These are phyloP conservation scores for Colletotrichum euphorbiae DNA, from an alignment of 2,329 filamentous ascomycete species.

Conservation along the genomic window DNA sequence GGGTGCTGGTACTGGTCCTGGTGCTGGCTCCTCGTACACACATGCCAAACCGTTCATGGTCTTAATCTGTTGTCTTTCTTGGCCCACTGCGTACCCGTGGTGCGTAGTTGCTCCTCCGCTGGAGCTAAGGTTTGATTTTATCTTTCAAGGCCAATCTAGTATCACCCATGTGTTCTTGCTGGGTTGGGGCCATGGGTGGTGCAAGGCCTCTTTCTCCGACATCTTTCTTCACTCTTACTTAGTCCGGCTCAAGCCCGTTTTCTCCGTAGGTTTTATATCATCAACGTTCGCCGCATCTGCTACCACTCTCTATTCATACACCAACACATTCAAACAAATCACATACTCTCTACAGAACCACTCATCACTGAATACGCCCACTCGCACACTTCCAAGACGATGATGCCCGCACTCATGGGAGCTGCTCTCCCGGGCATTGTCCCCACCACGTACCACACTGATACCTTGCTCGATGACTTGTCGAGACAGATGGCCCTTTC, in stretches of 20 bases:
- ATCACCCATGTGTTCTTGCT: conserved; percentile 47
- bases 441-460: conserved; percentile 51
- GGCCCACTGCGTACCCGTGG: conserved; percentile 52
- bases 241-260: conserved; percentile 42
- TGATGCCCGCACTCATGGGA: conserved; percentile 52
- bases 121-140: conserved; percentile 50
- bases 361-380: not conserved
- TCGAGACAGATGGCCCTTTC: conserved; percentile 63
- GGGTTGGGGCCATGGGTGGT: conserved; percentile 43
- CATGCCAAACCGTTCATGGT: conserved; percentile 43
- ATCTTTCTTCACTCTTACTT: conserved; percentile 45
- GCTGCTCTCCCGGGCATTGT: conserved; percentile 47
- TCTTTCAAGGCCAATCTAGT: conserved; percentile 49
- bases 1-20: conserved; percentile 17
- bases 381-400: conserved; percentile 39
- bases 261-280: conserved; percentile 29
- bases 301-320: not conserved
- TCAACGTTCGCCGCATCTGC: conserved; percentile 16
- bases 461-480: conserved; percentile 62
- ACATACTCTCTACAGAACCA: not conserved
- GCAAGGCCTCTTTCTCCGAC: conserved; percentile 39
- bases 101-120: conserved; percentile 48
- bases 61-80: conserved; percentile 43
- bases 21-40: conserved; percentile 42
- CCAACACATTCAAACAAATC: not conserved